These are phyloP conservation scores for Cardamine resedifolia DNA, from an alignment of 345 rosid species.

Conservation along the genomic window DNA sequence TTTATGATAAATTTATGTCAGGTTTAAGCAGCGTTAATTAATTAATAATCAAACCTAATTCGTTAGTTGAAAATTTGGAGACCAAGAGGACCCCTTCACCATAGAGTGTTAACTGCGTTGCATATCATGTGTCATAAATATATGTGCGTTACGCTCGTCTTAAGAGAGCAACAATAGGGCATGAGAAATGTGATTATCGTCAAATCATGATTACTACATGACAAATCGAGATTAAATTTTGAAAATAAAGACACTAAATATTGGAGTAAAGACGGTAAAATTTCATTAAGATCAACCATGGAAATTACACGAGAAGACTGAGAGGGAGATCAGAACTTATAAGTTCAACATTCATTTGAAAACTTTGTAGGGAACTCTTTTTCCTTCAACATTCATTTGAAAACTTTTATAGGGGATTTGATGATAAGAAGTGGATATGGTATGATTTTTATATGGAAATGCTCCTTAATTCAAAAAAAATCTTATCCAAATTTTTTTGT, in stretches of 20 bases:
- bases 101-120: too few species aligned
- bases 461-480: not conserved
- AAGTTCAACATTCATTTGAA: not conserved
- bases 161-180: conserved; percentile 26
- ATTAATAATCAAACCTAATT: too few species aligned
- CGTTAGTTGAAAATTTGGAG: too few species aligned
- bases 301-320: conserved; percentile 27
- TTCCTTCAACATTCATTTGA: not conserved
- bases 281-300: conserved; percentile 19
- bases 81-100: too few species aligned
- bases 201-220: conserved; percentile 40
- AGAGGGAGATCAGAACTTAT: conserved; percentile 13
- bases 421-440: not conserved
- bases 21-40: too few species aligned
- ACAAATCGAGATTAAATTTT: conserved; percentile 31
- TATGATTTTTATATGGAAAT: not conserved
- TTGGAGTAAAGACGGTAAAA: conserved; percentile 23
- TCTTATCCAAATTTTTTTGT: not conserved
- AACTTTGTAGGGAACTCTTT: not conserved
- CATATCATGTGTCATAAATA: not conserved
- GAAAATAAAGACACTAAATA: conserved; percentile 2
- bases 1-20: too few species aligned
- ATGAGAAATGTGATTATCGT: conserved; percentile 39
- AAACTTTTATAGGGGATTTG: not conserved
- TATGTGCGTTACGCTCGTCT: not conserved